Conservation (phyloP, 495 filamentous ascomycete genomes). For the Thozetella sp. region DNA sequence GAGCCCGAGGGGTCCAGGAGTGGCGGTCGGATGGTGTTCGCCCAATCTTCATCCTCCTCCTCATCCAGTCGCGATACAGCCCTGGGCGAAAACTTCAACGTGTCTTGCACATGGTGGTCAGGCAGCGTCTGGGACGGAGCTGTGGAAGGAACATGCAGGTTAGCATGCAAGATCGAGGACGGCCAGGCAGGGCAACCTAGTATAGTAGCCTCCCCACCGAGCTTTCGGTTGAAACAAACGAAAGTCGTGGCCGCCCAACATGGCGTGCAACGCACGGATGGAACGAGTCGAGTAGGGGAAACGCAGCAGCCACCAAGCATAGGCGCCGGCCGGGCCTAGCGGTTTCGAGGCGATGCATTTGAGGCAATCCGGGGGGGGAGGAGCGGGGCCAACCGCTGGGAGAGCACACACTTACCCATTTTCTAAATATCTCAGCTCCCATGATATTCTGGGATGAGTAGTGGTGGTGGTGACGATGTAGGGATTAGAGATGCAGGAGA, state of each 20-base stretch:
- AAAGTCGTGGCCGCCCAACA: background rate
- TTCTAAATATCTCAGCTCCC: slow-evolving; percentile 25
- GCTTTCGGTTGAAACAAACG: slow-evolving; percentile 2
- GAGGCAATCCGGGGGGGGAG: background rate
- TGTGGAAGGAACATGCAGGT: slow-evolving; percentile 25
- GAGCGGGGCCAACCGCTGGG: slow-evolving; percentile 1
- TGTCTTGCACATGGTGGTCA: slow-evolving; percentile 38
- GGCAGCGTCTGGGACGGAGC: slow-evolving; percentile 56
- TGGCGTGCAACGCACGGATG: background rate
- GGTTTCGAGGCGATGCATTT: background rate
- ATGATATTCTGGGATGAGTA: slow-evolving; percentile 19
- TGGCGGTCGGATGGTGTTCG: slow-evolving; percentile 40
- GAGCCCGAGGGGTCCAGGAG: slow-evolving; percentile 22
- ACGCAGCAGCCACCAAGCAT: background rate
- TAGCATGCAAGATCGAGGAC: slow-evolving; percentile 12
- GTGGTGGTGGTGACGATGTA: slow-evolving; percentile 3
- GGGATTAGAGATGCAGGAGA: background rate
- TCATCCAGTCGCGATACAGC: slow-evolving; percentile 41
- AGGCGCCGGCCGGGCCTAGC: background rate
- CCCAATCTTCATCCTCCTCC: slow-evolving; percentile 43
- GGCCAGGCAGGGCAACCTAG: background rate
- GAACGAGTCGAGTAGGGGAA: background rate
- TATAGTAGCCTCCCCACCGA: background rate
- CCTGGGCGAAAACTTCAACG: slow-evolving; percentile 44
- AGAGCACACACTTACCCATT: slow-evolving; percentile 30